phyloP scores from a whole-genome alignment of 2,329 filamentous ascomycete genomes.

The Botrytis galanthina region DNA sequence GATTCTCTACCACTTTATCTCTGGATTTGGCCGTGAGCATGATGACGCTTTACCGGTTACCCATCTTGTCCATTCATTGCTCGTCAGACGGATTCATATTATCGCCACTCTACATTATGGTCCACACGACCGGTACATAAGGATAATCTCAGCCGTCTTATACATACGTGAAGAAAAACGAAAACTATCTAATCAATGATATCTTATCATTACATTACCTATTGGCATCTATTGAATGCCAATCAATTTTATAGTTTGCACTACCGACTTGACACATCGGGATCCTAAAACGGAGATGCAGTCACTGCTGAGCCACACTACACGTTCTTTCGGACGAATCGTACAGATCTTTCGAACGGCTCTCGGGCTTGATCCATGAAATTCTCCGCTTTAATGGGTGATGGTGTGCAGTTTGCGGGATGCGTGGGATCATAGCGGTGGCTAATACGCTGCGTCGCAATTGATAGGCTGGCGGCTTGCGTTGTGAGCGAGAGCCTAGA shows the following conservation, averaged over 20 bases:
- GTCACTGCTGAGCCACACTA: slow-evolving; percentile 10
- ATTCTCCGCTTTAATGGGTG: neutral
- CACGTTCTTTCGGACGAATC: neutral
- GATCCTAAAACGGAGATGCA: neutral
- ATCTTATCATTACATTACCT: slow-evolving; percentile 1
- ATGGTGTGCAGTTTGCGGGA: slow-evolving; percentile 1
- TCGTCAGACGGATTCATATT: slow-evolving; percentile 5
- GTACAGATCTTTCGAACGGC: neutral
- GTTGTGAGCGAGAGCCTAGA: neutral
- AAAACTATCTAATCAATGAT: neutral
- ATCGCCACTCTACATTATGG: neutral
- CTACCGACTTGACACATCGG: neutral
- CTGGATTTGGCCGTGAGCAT: slow-evolving; percentile 5
- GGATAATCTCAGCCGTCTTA: neutral
- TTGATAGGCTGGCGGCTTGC: neutral
- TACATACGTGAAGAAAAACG: neutral
- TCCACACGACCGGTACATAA: neutral
- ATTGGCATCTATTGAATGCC: neutral
- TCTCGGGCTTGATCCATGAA: neutral
- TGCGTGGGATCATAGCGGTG: slow-evolving; percentile 4
- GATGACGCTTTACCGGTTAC: slow-evolving; percentile 1
- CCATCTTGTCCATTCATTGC: neutral
- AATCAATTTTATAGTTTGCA: slow-evolving; percentile 7
- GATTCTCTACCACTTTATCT: slow-evolving; percentile 1
- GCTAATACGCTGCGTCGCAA: neutral